A percentile compares a stretch with the other conserved stretches of the same genome.
Evolutionary conservation across 768 basidiomycete genomes (phyloP).

Genomic region (Auriscalpium vulgare): DNA sequence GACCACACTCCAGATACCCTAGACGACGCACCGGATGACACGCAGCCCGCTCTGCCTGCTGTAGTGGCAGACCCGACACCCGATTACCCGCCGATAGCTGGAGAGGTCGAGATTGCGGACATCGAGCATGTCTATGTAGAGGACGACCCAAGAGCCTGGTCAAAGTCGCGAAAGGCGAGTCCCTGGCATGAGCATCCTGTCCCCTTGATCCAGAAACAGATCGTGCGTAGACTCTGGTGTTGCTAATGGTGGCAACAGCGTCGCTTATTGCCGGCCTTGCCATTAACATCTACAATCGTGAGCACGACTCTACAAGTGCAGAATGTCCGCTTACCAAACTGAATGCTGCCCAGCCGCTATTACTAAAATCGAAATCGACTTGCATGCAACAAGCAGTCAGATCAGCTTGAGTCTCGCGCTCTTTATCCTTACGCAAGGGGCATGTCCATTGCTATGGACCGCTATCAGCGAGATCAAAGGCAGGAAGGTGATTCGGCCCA

Average conservation of each 20-base stretch:
- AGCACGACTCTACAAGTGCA: slow-evolving; percentile 13
- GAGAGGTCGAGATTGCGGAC: slow-evolving; percentile 18
- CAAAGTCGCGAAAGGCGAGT: slow-evolving; percentile 43
- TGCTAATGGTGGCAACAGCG: slow-evolving; percentile 42
- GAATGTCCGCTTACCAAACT: not conserved
- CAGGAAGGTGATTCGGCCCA: slow-evolving; percentile 42
- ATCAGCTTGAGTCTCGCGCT: slow-evolving; percentile 62
- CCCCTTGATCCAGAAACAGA: not conserved
- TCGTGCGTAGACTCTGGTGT: slow-evolving; percentile 31
- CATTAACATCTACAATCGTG: slow-evolving; percentile 59
- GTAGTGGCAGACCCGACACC: too few relatives aligned
- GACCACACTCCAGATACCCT: too few relatives aligned
- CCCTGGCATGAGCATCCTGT: not conserved
- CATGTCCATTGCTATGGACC: slow-evolving; percentile 59
- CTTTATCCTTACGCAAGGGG: slow-evolving; percentile 71
- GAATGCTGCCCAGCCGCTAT: slow-evolving; percentile 44
- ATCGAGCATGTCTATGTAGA: slow-evolving; percentile 45
- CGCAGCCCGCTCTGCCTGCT: too few relatives aligned
- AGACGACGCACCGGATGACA: too few relatives aligned
- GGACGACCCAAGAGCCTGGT: slow-evolving; percentile 60
- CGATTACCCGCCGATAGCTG: too few relatives aligned
- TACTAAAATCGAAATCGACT: slow-evolving; percentile 45
- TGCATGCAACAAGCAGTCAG: slow-evolving; percentile 51
- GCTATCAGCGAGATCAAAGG: slow-evolving; percentile 70
- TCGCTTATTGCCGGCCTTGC: slow-evolving; percentile 52